Evolutionary conservation across 108 stramenopile species (phyloP).

Genomic region (Cyclotella distinguenda): DNA sequence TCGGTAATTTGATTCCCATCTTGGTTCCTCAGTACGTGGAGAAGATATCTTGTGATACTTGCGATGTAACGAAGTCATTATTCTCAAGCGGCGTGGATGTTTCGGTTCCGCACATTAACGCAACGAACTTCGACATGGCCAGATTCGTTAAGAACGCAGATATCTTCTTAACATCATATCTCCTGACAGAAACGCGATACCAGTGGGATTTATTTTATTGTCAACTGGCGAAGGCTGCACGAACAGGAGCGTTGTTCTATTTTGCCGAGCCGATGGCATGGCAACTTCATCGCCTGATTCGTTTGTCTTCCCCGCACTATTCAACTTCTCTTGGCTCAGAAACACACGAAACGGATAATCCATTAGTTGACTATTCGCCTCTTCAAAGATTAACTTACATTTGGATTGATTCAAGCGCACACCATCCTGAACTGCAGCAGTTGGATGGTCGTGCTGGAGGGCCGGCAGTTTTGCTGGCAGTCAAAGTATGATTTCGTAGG

Average conservation of each 20-base stretch:
- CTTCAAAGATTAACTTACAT: slow-evolving; percentile 38
- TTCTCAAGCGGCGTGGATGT: not conserved
- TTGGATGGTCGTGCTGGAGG: slow-evolving; percentile 63
- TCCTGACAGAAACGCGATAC: slow-evolving; percentile 68
- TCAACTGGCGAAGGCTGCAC: slow-evolving; percentile 40
- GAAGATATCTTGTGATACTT: slow-evolving; percentile 25
- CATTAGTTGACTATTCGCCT: slow-evolving; percentile 8
- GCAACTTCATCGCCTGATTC: slow-evolving; percentile 63
- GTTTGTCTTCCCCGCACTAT: slow-evolving; percentile 14
- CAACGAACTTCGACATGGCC: slow-evolving; percentile 7
- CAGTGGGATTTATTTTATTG: slow-evolving; percentile 62
- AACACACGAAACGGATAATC: not conserved
- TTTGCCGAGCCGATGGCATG: slow-evolving; percentile 75
- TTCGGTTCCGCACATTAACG: not conserved
- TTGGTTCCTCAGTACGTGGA: slow-evolving; percentile 38
- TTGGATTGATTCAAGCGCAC: slow-evolving; percentile 81
- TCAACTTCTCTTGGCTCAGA: not conserved
- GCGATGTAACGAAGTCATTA: slow-evolving; percentile 56
- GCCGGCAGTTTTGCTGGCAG: slow-evolving; percentile 60
- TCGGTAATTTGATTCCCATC: slow-evolving; percentile 49
- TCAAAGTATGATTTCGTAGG: slow-evolving; percentile 18
- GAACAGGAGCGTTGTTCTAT: slow-evolving; percentile 54
- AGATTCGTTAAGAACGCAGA: slow-evolving; percentile 26
- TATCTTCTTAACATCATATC: slow-evolving; percentile 66
- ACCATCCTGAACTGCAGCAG: slow-evolving; percentile 54